Conservation (phyloP, 2,329 filamentous ascomycete species). For the Whalleya microplaca region DNA sequence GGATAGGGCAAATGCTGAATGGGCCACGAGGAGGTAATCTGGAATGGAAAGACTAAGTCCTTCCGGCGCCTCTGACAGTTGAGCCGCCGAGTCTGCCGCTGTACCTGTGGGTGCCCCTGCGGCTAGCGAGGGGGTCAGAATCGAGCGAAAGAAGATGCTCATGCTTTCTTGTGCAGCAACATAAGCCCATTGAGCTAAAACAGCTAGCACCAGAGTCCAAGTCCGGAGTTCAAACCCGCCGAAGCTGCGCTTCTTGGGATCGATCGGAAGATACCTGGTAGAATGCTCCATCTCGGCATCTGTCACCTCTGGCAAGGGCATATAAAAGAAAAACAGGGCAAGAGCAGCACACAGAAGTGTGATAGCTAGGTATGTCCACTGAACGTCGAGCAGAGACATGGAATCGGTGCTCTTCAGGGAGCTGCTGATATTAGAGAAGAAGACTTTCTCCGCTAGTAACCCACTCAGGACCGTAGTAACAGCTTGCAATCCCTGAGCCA, state of each 20-base stretch:
- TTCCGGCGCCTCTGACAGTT: conserved; percentile 41
- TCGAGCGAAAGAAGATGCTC: conserved; percentile 61
- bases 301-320: conserved; percentile 65
- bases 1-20: conserved; percentile 73
- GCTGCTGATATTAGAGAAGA: conserved; percentile 66
- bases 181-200: conserved; percentile 78
- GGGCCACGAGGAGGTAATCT: conserved; percentile 73
- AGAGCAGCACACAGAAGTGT: conserved; percentile 74
- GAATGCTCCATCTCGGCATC: conserved; percentile 58
- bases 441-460: conserved; percentile 72
- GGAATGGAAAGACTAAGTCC: conserved; percentile 59
- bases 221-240: conserved; percentile 59
- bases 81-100: conserved; percentile 44
- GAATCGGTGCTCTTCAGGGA: conserved; percentile 36
- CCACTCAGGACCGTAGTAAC: conserved; percentile 74
- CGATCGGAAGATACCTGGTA: conserved; percentile 51
- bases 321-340: conserved; percentile 70
- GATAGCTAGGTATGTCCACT: conserved; percentile 85
- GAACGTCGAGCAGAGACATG: conserved; percentile 69
- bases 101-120: conserved; percentile 26
- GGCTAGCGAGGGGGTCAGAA: conserved; percentile 45
- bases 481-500: conserved; percentile 79
- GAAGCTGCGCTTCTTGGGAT: conserved; percentile 52
- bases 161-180: conserved; percentile 73
- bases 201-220: conserved; percentile 67